Evolutionary conservation across 176 grass and related monocot genomes (phyloP).

Genomic region (Avena sativa): DNA sequence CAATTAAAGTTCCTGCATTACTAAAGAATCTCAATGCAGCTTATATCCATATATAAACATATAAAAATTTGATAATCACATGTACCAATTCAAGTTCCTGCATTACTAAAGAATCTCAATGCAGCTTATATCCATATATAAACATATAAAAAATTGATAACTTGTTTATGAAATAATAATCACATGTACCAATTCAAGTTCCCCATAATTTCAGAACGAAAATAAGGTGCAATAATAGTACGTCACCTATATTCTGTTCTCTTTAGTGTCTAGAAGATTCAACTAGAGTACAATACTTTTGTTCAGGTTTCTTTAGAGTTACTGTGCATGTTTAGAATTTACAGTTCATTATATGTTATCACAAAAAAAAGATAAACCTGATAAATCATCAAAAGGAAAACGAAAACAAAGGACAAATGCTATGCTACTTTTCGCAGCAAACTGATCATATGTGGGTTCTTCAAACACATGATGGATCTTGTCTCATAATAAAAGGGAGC

Average conservation of each 20-base stretch:
- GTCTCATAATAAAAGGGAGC: slow-evolving; percentile 7
- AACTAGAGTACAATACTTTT: not conserved
- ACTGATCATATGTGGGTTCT: not conserved
- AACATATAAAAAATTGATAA: not conserved
- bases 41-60: slow-evolving; percentile 13
- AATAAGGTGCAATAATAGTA: slow-evolving; percentile 25
- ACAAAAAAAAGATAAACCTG: slow-evolving; percentile 13
- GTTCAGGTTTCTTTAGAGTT: slow-evolving; percentile 19
- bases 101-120: slow-evolving; percentile 24
- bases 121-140: slow-evolving; percentile 17
- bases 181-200: not conserved
- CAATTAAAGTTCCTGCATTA: slow-evolving; percentile 15
- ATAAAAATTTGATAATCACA: not conserved
- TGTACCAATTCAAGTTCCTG: not conserved
- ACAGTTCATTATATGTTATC: slow-evolving; percentile 8
- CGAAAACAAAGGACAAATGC: slow-evolving; percentile 4
- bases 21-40: slow-evolving; percentile 18
- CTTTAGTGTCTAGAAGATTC: slow-evolving; percentile 12
- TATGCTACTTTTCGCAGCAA: slow-evolving; percentile 6
- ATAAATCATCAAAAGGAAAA: slow-evolving; percentile 12
- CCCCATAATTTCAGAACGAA: not conserved
- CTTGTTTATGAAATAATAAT: slow-evolving; percentile 3
- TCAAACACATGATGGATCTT: slow-evolving; percentile 2
- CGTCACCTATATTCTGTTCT: not conserved
- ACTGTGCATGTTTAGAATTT: slow-evolving; percentile 9